Conservation (phyloP, 140 eudicot species). For the Bidens hawaiensis region DNA sequence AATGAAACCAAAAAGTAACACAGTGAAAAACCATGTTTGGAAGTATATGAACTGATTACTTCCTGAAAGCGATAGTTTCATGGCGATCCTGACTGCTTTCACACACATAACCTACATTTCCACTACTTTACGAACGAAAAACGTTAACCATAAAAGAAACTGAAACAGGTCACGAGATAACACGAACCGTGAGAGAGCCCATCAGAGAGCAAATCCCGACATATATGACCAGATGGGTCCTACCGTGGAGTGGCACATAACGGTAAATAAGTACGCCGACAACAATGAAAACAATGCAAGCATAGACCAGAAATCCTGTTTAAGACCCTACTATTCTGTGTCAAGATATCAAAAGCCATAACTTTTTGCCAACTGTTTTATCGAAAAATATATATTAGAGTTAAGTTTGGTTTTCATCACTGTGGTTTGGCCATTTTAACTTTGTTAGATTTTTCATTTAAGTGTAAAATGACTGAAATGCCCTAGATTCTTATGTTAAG, state of each 20-base stretch:
- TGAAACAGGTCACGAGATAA: background rate
- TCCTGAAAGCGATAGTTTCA: slow-evolving; percentile 72
- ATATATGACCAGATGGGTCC: slow-evolving; percentile 64
- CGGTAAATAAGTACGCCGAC: slow-evolving; percentile 49
- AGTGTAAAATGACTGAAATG: no score
- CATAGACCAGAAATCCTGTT: slow-evolving; percentile 73
- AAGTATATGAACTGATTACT: slow-evolving; percentile 71
- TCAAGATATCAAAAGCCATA: slow-evolving; percentile 15
- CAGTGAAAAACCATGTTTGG: slow-evolving; percentile 80
- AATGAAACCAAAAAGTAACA: slow-evolving; percentile 48
- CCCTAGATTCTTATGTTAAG: no score
- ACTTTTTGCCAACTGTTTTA: background rate
- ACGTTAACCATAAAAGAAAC: background rate
- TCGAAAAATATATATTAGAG: no score
- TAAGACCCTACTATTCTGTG: slow-evolving; percentile 19
- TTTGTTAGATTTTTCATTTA: no score
- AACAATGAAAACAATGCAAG: slow-evolving; percentile 32
- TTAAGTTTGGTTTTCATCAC: no score
- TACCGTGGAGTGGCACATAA: slow-evolving; percentile 66
- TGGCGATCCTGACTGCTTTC: slow-evolving; percentile 90
- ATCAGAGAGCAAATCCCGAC: slow-evolving; percentile 90
- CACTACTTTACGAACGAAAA: background rate
- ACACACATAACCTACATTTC: slow-evolving; percentile 78
- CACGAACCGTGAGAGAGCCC: slow-evolving; percentile 92
- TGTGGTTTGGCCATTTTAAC: no score